Evolutionary conservation across 2,329 filamentous ascomycete genomes (phyloP).

Genomic region (Aspergillus hiratsukae): DNA sequence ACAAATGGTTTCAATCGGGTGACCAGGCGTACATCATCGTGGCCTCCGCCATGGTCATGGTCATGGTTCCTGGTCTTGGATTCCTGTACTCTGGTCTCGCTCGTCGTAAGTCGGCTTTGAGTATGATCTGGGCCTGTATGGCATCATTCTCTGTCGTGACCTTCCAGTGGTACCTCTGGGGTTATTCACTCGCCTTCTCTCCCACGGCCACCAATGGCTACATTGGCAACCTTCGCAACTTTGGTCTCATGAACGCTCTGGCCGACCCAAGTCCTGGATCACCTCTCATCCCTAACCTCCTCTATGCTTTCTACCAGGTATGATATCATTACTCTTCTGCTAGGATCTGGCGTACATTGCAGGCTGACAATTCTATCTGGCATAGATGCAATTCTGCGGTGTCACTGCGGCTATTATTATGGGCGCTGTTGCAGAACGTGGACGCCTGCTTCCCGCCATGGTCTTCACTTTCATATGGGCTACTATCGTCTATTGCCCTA

Average conservation of each 20-base stretch:
- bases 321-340: slow-evolving; percentile 12
- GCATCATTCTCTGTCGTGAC: slow-evolving; percentile 84
- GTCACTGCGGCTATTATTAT: slow-evolving; percentile 89
- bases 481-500: slow-evolving; percentile 92
- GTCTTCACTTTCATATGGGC: slow-evolving; percentile 96
- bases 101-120: slow-evolving; percentile 94
- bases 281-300: slow-evolving; percentile 78
- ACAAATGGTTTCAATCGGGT: slow-evolving; percentile 90
- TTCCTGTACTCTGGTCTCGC: slow-evolving; percentile 97
- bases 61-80: slow-evolving; percentile 95
- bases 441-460: slow-evolving; percentile 87
- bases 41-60: slow-evolving; percentile 82
- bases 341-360: background rate
- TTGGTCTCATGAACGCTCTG: slow-evolving; percentile 80
- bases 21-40: slow-evolving; percentile 94
- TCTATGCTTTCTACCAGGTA: slow-evolving; percentile 93
- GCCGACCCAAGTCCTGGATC: slow-evolving; percentile 82
- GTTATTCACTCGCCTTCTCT: slow-evolving; percentile 92
- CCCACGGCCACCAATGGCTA: slow-evolving; percentile 75
- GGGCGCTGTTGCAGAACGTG: slow-evolving; percentile 89
- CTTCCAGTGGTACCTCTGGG: slow-evolving; percentile 99
- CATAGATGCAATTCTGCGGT: slow-evolving; percentile 91
- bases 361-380: background rate
- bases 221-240: slow-evolving; percentile 86
- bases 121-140: slow-evolving; percentile 97